Percentiles rank a stretch among this genome's conserved stretches.
phyloP scores from a whole-genome alignment of 176 grass and related monocot genomes.

The Carex cristatella region DNA sequence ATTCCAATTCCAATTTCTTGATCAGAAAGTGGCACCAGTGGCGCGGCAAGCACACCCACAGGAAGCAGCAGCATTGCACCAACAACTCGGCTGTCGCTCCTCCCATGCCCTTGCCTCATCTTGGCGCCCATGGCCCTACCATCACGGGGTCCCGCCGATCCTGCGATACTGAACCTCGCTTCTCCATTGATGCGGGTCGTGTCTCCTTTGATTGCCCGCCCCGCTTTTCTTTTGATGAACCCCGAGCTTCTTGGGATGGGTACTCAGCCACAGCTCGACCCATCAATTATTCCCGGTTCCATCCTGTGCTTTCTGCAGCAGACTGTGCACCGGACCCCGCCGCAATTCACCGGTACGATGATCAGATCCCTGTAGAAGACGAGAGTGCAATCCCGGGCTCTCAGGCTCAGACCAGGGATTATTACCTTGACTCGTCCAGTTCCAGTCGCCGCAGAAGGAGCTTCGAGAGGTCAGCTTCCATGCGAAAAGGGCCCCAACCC shows the following conservation, averaged over 20 bases:
- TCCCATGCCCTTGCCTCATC: not conserved
- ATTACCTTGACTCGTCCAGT: conserved; percentile 75
- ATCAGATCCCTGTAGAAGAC: conserved; percentile 65
- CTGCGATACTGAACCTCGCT: conserved; percentile 32
- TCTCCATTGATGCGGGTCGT: conserved; percentile 37
- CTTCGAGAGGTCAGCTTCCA: conserved; percentile 58
- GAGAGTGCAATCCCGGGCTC: conserved; percentile 33
- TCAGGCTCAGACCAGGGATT: conserved; percentile 69
- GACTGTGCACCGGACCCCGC: conserved; percentile 17
- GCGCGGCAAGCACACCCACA: conserved; percentile 36
- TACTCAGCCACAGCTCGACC: conserved; percentile 18
- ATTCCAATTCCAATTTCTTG: conserved; percentile 32
- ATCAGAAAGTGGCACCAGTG: conserved; percentile 70
- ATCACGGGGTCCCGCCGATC: not conserved
- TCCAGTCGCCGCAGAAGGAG: conserved; percentile 56
- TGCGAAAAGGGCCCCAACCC: conserved; percentile 36
- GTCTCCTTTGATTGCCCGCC: conserved; percentile 32
- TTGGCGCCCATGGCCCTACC: not conserved
- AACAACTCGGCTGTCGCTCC: conserved; percentile 23
- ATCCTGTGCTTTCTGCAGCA: conserved; percentile 31
- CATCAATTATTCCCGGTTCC: conserved; percentile 19
- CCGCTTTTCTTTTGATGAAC: conserved; percentile 36
- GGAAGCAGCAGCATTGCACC: not conserved
- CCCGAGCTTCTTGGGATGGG: conserved; percentile 50
- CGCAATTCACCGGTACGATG: conserved; percentile 35